These are phyloP conservation scores for Lolium perenne DNA, from an alignment of 176 grass and related monocot species.

Conservation along the genomic window DNA sequence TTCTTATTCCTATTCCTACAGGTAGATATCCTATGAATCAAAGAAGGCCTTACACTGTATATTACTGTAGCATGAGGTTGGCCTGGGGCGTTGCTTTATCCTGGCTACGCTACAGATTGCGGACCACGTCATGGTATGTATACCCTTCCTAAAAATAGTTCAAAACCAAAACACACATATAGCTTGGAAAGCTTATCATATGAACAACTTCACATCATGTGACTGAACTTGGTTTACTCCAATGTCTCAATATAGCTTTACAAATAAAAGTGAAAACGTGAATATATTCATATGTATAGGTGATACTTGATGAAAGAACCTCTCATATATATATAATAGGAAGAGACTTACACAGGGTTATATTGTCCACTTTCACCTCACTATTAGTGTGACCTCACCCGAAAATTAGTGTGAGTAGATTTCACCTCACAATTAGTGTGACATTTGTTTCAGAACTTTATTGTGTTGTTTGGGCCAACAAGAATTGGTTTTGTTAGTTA, in stretches of 20 bases:
- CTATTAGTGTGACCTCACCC: not conserved
- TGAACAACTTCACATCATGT: not conserved
- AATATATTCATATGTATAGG: not conserved
- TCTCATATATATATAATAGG: not conserved
- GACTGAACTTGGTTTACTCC: not conserved
- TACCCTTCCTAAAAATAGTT: not conserved
- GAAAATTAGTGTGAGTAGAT: not conserved
- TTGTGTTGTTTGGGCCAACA: not conserved
- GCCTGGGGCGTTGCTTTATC: too few species aligned
- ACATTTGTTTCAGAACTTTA: not conserved
- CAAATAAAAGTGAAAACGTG: not conserved
- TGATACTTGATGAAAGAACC: not conserved
- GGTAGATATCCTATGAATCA: too few species aligned
- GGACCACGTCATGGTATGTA: too few species aligned
- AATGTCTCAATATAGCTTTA: not conserved
- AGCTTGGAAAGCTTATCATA: not conserved
- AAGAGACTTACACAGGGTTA: not conserved
- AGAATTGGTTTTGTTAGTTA: not conserved
- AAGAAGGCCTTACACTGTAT: too few species aligned
- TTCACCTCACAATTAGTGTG: not conserved
- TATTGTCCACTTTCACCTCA: not conserved
- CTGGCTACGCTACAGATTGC: too few species aligned
- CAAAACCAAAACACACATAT: not conserved
- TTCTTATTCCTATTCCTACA: too few species aligned
- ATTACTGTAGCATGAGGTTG: too few species aligned